Percentiles rank a stretch among this genome's conserved stretches.
Conservation (phyloP, 2,329 filamentous ascomycete genomes). For the Apiospora sp. region DNA sequence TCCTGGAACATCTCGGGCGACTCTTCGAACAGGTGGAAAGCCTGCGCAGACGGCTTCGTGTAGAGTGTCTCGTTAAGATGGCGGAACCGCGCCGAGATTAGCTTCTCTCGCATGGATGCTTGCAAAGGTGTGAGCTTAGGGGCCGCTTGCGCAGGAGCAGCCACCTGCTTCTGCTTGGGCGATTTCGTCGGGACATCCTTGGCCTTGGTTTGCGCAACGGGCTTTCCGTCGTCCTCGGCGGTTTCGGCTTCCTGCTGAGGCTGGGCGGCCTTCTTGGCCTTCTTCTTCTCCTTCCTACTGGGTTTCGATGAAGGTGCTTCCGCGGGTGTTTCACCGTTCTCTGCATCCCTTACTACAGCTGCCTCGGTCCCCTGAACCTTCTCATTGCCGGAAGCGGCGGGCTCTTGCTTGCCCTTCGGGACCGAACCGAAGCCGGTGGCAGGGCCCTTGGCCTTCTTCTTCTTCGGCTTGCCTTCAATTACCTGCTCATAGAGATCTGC, state of each 20-base stretch:
- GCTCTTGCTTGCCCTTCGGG: slow-evolving; percentile 22
- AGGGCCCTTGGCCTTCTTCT: slow-evolving; percentile 37
- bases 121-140: slow-evolving; percentile 87
- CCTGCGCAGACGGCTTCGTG: slow-evolving; percentile 84
- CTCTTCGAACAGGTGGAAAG: slow-evolving; percentile 81
- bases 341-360: slow-evolving; percentile 33
- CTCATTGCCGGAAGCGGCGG: slow-evolving; percentile 28
- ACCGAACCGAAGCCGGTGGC: slow-evolving; percentile 29
- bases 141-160: slow-evolving; percentile 41
- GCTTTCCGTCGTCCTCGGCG: slow-evolving; percentile 30
- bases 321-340: slow-evolving; percentile 27
- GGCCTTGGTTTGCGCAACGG: slow-evolving; percentile 41
- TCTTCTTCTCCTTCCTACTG: slow-evolving; percentile 38
- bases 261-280: slow-evolving; percentile 43
- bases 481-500: slow-evolving; percentile 81
- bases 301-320: not conserved
- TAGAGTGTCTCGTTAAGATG: slow-evolving; percentile 98
- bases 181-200: slow-evolving; percentile 34
- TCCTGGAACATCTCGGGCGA: slow-evolving; percentile 94
- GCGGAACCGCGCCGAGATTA: slow-evolving; percentile 93
- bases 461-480: slow-evolving; percentile 70
- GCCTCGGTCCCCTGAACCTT: slow-evolving; percentile 38
- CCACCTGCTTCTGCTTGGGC: slow-evolving; percentile 28
- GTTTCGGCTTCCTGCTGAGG: slow-evolving; percentile 29
- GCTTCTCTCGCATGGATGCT: slow-evolving; percentile 91